Evolutionary conservation across 257 asterid genomes (phyloP), one percentile per base, ranked within the genome.

Genomic region (Lavandula angustifolia): DNA sequence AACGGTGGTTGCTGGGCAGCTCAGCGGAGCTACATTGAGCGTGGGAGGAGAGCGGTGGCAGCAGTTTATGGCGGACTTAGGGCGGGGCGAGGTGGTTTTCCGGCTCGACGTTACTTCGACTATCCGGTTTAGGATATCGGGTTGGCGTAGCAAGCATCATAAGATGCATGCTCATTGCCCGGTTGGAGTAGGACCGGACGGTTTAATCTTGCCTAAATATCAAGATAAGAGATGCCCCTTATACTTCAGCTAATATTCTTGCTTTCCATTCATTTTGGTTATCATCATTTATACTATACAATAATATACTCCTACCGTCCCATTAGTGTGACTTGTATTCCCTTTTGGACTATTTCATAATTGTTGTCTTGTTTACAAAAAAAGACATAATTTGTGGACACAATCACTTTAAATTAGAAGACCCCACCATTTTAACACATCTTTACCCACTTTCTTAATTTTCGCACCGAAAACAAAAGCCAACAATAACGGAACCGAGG

Each of bases 141-240:
- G 81, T 1, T 86, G 95, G 95, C 79, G 66, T 66, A 84, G 95
- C 32, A 80, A 72, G 79, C 85, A 61, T 17, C 92, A 86, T 22
- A 75, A 62, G 61, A 43, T 84, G 86, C 95, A 81, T 56, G 94
- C 82, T 37, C 80, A 63, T 60, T 89, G 96, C 61, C 81, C 82
- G 7, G 87, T 81, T 27, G 94, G 87, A 40, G 89, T 89, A 4
- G 95, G 96, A 44, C 71, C 84, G 16, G 89, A 86, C 56, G 96
- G 95, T 29, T 41, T 70, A 35, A 59, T 89, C 57, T 70, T 85
- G 84, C 54, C 66, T n/a, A 64, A 16, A 18, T 82, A 77, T 40
- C 74, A 62, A 54, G 84, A 76, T 33, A 86, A 68, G 80, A 84
- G 82, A 71, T 89, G 96, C 41, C 83, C 84, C 0, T 81, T 82